Evolutionary conservation across 192 early-diverging fungal genomes (phyloP).

Genomic region (Podila epigama): DNA sequence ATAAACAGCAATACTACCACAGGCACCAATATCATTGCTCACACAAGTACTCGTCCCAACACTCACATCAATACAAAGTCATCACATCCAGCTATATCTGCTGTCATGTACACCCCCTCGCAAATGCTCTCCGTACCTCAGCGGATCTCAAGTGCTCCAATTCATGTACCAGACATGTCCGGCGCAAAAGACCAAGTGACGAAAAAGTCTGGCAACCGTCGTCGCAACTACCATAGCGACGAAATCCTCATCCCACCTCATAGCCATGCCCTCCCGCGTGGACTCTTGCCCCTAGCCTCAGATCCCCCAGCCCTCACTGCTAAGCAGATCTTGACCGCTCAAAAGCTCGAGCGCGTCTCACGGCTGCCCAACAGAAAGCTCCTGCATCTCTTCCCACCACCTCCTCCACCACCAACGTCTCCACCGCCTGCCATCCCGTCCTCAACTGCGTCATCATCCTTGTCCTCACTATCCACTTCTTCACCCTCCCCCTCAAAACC

Average conservation of each 20-base stretch:
- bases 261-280: neutral
- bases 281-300: neutral
- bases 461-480: neutral
- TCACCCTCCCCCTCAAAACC: neutral
- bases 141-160: neutral
- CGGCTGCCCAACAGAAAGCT: neutral
- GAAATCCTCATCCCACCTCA: neutral
- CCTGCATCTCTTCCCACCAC: slow-evolving; percentile 17
- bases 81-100: no score
- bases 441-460: neutral
- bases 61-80: neutral
- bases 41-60: no score
- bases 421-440: slow-evolving; percentile 41
- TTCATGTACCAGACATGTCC: neutral
- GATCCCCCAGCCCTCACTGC: neutral
- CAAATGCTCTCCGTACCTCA: neutral
- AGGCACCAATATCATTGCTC: no score
- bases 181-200: neutral
- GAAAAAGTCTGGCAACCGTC: neutral
- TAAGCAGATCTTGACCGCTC: neutral
- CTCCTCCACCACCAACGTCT: slow-evolving; percentile 27
- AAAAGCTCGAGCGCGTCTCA: neutral
- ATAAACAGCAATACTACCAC: no score
- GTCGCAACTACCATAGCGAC: neutral
- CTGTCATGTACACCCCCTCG: neutral